Evolutionary conservation across 2,329 filamentous ascomycete genomes (phyloP).

Genomic region (Fusarium kyushuense): DNA sequence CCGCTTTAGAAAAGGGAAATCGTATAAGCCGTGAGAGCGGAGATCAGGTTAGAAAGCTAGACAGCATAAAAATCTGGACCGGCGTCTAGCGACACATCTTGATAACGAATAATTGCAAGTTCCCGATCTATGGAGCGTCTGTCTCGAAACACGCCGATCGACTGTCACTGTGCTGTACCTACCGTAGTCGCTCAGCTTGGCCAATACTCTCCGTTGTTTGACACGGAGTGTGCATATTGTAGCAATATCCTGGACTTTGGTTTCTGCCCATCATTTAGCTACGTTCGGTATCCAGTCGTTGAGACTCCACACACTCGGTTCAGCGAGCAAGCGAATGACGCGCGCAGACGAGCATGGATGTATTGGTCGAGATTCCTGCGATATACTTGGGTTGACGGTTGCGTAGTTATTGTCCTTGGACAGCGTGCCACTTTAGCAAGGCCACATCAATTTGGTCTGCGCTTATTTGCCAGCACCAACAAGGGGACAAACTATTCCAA

Average conservation of each 20-base stretch:
- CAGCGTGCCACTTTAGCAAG: neutral
- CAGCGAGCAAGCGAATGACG: slow-evolving; percentile 29
- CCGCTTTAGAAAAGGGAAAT: slow-evolving; percentile 36
- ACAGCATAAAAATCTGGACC: slow-evolving; percentile 8
- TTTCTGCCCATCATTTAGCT: slow-evolving; percentile 14
- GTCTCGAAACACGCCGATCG: slow-evolving; percentile 17
- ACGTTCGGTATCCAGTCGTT: slow-evolving; percentile 16
- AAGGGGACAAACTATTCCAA: neutral
- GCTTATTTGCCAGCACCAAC: neutral
- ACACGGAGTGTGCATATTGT: slow-evolving; percentile 38
- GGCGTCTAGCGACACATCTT: slow-evolving; percentile 21
- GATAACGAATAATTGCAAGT: slow-evolving; percentile 31
- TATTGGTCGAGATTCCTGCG: slow-evolving; percentile 5
- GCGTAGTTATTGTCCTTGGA: neutral
- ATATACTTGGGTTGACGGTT: slow-evolving; percentile 3
- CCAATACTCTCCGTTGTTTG: slow-evolving; percentile 8
- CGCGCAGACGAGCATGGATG: slow-evolving; percentile 9
- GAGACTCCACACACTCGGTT: slow-evolving; percentile 32
- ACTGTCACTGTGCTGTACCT: slow-evolving; percentile 9
- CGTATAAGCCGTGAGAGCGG: slow-evolving; percentile 14
- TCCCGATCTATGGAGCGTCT: slow-evolving; percentile 32
- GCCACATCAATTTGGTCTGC: neutral
- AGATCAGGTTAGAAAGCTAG: slow-evolving; percentile 7
- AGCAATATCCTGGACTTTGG: slow-evolving; percentile 6
- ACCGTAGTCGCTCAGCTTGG: slow-evolving; percentile 7